A percentile compares a stretch with the other conserved stretches of the same genome.
These are phyloP conservation scores for Crithidia mellificae DNA, from an alignment of 208 protist genomes.

Conservation along the genomic window DNA sequence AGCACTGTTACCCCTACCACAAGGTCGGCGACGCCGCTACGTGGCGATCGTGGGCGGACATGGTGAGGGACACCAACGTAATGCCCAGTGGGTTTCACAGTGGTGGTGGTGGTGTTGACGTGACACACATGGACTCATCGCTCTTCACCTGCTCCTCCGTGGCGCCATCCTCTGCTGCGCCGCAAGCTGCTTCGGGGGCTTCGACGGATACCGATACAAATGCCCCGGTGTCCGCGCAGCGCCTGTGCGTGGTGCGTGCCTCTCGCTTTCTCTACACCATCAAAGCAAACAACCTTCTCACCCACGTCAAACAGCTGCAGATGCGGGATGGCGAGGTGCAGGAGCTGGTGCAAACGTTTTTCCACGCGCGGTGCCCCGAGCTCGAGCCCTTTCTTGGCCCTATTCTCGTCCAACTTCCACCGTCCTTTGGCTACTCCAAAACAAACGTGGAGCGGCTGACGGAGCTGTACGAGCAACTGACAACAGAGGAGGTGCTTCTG, in stretches of 20 bases:
- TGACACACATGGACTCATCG: neutral
- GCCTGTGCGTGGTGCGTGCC: slow-evolving; percentile 4
- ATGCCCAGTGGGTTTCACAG: too few species aligned
- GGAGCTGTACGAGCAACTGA: slow-evolving; percentile 37
- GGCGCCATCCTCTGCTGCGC: neutral
- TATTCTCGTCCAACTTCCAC: slow-evolving; percentile 72
- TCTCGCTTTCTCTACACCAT: slow-evolving; percentile 63
- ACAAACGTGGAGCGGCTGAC: slow-evolving; percentile 50
- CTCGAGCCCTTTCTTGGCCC: slow-evolving; percentile 62
- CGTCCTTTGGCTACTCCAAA: slow-evolving; percentile 48
- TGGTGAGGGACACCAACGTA: slow-evolving; percentile 36
- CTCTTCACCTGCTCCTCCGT: neutral
- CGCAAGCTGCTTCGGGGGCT: too few species aligned
- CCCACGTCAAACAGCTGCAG: slow-evolving; percentile 61
- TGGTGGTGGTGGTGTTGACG: neutral
- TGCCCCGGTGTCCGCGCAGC: neutral
- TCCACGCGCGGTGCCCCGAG: slow-evolving; percentile 39
- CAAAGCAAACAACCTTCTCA: slow-evolving; percentile 80
- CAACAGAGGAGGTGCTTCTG: slow-evolving; percentile 29
- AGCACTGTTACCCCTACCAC: slow-evolving; percentile 85
- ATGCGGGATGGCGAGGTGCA: slow-evolving; percentile 46
- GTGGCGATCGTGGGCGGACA: slow-evolving; percentile 61
- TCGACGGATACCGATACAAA: too few species aligned
- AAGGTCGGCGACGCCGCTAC: slow-evolving; percentile 42
- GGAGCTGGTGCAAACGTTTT: slow-evolving; percentile 53